Evolutionary conservation across 169 alveolate genomes (phyloP), one percentile per base, ranked within the genome.

Genomic region (Plasmodium billcollinsi): DNA sequence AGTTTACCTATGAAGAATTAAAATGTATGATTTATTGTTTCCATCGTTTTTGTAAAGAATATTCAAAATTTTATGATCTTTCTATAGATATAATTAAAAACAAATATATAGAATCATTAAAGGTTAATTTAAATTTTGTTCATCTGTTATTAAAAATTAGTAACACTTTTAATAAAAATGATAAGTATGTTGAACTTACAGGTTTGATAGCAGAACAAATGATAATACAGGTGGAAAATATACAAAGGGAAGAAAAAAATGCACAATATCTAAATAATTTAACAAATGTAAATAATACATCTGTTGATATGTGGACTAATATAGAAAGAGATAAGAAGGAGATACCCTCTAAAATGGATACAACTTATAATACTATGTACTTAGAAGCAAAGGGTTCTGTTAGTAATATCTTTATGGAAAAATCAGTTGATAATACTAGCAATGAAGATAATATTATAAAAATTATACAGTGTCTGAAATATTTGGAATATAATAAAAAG

Each of bases 21-120:
- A 45, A 59, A 26, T 47, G 72, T 12, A 15, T 78, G 29, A 65
- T 9, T n/a, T 47, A 78, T 52, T 78, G 78, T 15, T 78, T 78
- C 45, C 89, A 78, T 52, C 78, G 89, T 8, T 78, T 78, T 71
- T 67, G 78, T 14, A 78, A 78, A 58, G 89, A 78, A 50, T 78
- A 78, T 58, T 29, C 72, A 20, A 52, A 21, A 14, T 78, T 78
- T 56, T 78, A 78, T 26, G 78, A 78, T 33, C 0, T 39, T 12
- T 39, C 78, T 12, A 15, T 65, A 52, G 62, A 14, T 49, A 29
- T 21, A 21, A 54, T 78, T 5, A 29, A 65, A 21, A 54, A 21
- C 47, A 39, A 39, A 39, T 39, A 39, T 39, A 39, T 39, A 39
- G 11, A 39, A 15, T 66, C 11, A 20, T 33, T 14, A 15, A 63